A percentile compares a stretch with the other conserved stretches of the same genome.
phyloP scores from a whole-genome alignment of 192 early-diverging fungal species.

The Entomortierella parvispora region DNA sequence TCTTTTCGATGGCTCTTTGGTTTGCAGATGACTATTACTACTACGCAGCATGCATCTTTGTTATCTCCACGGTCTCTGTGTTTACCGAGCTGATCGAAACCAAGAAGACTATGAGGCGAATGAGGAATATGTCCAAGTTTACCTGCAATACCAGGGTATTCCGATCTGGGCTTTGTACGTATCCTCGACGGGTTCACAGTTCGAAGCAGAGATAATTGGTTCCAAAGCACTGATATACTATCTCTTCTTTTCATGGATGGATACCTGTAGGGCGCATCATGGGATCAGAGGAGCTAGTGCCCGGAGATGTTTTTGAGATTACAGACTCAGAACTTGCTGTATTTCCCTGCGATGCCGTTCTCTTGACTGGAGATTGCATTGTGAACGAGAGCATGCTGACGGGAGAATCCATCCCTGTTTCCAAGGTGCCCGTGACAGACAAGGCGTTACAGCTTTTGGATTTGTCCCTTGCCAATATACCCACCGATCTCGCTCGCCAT shows the following conservation, averaged over 20 bases:
- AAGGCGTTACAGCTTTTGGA: conserved; percentile 70
- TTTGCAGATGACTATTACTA: conserved; percentile 93
- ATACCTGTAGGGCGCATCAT: conserved; percentile 47
- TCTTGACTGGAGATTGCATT: conserved; percentile 95
- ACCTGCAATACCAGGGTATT: conserved; percentile 80
- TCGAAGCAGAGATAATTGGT: conserved; percentile 31
- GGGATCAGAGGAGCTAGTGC: conserved; percentile 83
- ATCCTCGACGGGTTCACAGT: conserved; percentile 43
- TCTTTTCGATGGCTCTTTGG: conserved; percentile 82
- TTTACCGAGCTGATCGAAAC: conserved; percentile 84
- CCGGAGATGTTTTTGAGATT: conserved; percentile 95
- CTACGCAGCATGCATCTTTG: conserved; percentile 92
- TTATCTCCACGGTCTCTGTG: conserved; percentile 86
- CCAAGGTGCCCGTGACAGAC: conserved; percentile 84
- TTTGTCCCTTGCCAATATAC: conserved; percentile 77
- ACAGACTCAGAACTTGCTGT: conserved; percentile 64
- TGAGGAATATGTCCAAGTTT: conserved; percentile 89
- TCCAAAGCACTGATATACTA: conserved; percentile 47
- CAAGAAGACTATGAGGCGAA: conserved; percentile 73
- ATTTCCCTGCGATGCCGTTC: conserved; percentile 92
- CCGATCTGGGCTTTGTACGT: conserved; percentile 68
- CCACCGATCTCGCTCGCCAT: conserved; percentile 80
- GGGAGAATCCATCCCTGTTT: conserved; percentile 95
- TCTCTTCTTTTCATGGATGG: neutral
- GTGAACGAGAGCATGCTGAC: conserved; percentile 99